Evolutionary conservation across 768 basidiomycete genomes (phyloP), one percentile per base, ranked within the genome.

Genomic region (Termitomyces sp.): DNA sequence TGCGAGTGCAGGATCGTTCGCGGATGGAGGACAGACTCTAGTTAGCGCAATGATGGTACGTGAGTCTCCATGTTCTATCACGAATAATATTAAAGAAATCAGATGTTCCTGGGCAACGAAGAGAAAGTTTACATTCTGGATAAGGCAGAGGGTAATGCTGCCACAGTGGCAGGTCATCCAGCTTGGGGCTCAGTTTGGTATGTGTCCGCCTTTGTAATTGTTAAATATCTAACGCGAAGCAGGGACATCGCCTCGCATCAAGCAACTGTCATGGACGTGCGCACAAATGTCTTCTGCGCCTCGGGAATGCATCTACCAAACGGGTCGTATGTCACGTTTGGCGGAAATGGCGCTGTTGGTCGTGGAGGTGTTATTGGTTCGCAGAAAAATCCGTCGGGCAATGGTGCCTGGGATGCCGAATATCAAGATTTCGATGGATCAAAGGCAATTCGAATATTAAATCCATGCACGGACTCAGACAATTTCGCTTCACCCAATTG

Each of bases 81-180:
- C 12, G 2, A n/a, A n/a, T 6, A 4, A 23, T 37, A 23, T 35
- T 54, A 10, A 54, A 21, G 28, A 30, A 23, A 50, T 48, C 65
- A 88, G 89, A 83, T 89, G 82, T 91, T 94, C 68, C 71, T 94
- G 51, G 91, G 89, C 33, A 89, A 86, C 60, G 73, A 79, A 7
- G 75, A 91, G 62, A 91, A 85, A 68, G 87, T 95, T 35, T 95
- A 94, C 71, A 88, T 94, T 21, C 73, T 94, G n/a, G 94, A 97
- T 76, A 97, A 97, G 74, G 83, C 86, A 1, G 91, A 94, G 67
- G 83, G 82, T 33, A 94, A 94, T 66, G 76, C 77, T 3, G 80
- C 80, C 3, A 71, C 77, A 62, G 77, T 93, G 58, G 75, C 79
- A 57, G 83, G 81, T 1, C 90, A 91, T 70, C 77, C 91, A 11